Evolutionary conservation across 2,329 filamentous ascomycete species (phyloP), one percentile per base, ranked within the genome.

Genomic region (Nigrospora sphaerica): DNA sequence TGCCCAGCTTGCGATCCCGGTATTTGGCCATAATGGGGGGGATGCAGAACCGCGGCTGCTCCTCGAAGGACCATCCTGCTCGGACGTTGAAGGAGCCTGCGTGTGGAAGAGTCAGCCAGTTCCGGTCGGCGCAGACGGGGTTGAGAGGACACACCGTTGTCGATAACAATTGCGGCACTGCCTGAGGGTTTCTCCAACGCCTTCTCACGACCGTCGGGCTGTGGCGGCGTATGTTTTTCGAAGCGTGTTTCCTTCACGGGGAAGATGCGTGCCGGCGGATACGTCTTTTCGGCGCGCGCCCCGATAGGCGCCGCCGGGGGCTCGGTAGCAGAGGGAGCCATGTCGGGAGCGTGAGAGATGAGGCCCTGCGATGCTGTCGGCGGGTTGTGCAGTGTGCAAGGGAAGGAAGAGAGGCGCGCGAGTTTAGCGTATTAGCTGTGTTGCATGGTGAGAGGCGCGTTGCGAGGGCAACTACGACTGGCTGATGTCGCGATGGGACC

Each of bases 11-110:
- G 57, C 93, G 86, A 64, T 98, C 93, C 61, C 91, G 85, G 66
- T 95, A 98, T 60, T 92, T 89, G 53, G 93, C 86, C 82, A 95
- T 95, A 54, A 96, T 86, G 12, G 93, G 92, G 2, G 91, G 88
- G 34, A 95, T 77, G 51, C 79, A 78, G 46, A 97, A 74, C 52
- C 88, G 81, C 2, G 93, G 93, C n/a, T 74, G 72, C 51, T 81
- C 73, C 60, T 97, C 92, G 62, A 95, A 95, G 9, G 91, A 95
- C 91, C 92, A 98, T 54, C 93, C 93, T 45, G 92, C 92, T 67
- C 95, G 89, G 49, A 96, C 81, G 32, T 84, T 75, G 45, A 87
- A 95, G 19, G 92, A 93, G 55, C 93, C 91, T 95, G 57, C 40
- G 44, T 32, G 28, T 41, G 14, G 52, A 2, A 19, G 42, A 34